A percentile compares a stretch with the other conserved stretches of the same genome.
These are phyloP conservation scores for Phlebopus sp. DNA, from an alignment of 1,284 basidiomycete genomes.

Conservation along the genomic window DNA sequence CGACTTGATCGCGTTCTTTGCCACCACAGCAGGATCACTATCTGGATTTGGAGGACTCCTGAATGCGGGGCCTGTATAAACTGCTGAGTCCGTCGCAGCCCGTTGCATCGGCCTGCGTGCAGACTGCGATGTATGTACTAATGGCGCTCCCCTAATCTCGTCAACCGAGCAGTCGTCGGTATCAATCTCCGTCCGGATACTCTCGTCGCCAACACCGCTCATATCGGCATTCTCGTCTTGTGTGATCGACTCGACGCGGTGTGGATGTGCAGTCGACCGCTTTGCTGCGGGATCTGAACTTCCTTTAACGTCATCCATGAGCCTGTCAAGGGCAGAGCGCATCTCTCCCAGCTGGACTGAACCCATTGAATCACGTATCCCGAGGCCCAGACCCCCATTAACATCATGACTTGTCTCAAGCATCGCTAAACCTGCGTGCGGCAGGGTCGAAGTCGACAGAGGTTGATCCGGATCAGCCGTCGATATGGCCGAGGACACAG, in stretches of 20 bases:
- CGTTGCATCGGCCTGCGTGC: constrained; percentile 38
- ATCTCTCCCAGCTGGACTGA: constrained; percentile 60
- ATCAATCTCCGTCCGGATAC: constrained; percentile 40
- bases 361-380: constrained; percentile 28
- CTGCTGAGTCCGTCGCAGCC: constrained; percentile 45
- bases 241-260: constrained; percentile 31
- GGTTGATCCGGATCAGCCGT: constrained; percentile 7
- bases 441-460: constrained; percentile 8
- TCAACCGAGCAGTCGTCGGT: constrained; percentile 25
- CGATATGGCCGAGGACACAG: background rate
- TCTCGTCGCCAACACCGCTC: constrained; percentile 36
- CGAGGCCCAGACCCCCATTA: constrained; percentile 24
- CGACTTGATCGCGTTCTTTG: constrained; percentile 61
- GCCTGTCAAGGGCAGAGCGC: constrained; percentile 71
- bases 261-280: constrained; percentile 7
- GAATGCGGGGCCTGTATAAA: constrained; percentile 31
- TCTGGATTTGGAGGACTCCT: constrained; percentile 24
- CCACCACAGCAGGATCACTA: constrained; percentile 37
- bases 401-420: constrained; percentile 34
- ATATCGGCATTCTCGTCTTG: constrained; percentile 21
- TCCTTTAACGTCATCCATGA: constrained; percentile 73
- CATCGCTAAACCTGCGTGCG: constrained; percentile 17
- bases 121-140: constrained; percentile 1
- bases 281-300: constrained; percentile 26
- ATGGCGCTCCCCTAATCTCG: constrained; percentile 17